A percentile compares a stretch with the other conserved stretches of the same genome.
Conservation (phyloP, 345 rosid species). For the Moricandia arvensis region DNA sequence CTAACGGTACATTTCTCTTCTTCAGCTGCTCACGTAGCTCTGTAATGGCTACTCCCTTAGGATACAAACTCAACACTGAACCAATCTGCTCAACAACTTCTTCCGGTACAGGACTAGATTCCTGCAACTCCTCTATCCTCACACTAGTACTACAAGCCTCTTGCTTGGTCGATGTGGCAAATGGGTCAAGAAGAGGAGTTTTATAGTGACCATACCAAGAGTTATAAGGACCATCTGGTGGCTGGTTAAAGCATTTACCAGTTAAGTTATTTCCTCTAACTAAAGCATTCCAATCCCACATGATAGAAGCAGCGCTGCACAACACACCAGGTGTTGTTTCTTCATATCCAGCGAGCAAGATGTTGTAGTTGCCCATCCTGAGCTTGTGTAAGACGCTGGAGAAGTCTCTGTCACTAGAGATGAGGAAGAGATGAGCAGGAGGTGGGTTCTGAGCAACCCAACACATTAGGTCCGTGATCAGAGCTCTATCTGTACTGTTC, state of each 20-base stretch:
- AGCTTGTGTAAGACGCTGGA: constrained; percentile 61
- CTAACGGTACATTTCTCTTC: constrained; percentile 41
- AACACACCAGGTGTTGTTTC: constrained; percentile 52
- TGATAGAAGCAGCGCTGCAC: constrained; percentile 87
- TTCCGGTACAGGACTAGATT: constrained; percentile 44
- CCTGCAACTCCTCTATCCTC: constrained; percentile 32
- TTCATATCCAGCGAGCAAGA: constrained; percentile 60
- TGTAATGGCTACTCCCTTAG: constrained; percentile 53
- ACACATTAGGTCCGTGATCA: constrained; percentile 66
- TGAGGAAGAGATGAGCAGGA: constrained; percentile 83
- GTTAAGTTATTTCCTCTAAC: constrained; percentile 46
- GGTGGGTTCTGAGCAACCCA: constrained; percentile 93
- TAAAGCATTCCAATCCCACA: constrained; percentile 81
- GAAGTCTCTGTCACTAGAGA: constrained; percentile 74
- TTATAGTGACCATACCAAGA: constrained; percentile 91
- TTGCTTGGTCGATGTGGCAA: constrained; percentile 39
- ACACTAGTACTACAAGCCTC: constrained; percentile 30
- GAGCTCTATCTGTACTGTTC: constrained; percentile 77
- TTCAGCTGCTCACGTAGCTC: constrained; percentile 59
- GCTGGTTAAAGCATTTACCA: constrained; percentile 73
- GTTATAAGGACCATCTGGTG: constrained; percentile 89
- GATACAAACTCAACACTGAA: constrained; percentile 46
- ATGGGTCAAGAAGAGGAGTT: constrained; percentile 70
- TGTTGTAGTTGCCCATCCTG: constrained; percentile 88
- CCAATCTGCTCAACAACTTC: constrained; percentile 51